Conservation (phyloP, 768 basidiomycete species). For the Kwoniella sp. region DNA sequence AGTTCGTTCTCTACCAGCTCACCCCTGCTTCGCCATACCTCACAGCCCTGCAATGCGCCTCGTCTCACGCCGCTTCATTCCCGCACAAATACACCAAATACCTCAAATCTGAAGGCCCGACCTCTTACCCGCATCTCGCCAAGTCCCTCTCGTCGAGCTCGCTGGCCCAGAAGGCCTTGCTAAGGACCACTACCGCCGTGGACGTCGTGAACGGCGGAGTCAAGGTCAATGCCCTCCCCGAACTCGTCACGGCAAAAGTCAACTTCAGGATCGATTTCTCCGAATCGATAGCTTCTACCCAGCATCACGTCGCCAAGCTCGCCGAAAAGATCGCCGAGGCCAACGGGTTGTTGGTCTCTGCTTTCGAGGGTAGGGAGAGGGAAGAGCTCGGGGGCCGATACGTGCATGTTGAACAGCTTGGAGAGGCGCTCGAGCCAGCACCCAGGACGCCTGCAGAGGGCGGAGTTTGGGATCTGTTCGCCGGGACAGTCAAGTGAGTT, state of each 20-base stretch:
- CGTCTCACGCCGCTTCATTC: constrained; percentile 42
- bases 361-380: constrained; percentile 22
- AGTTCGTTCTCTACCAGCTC: constrained; percentile 32
- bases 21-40: constrained; percentile 48
- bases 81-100: constrained; percentile 39
- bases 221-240: constrained; percentile 52
- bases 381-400: constrained; percentile 29
- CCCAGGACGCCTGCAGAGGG: constrained; percentile 46
- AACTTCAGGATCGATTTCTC: constrained; percentile 54
- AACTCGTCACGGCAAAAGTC: constrained; percentile 44
- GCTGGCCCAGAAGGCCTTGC: constrained; percentile 28
- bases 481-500: constrained; percentile 52
- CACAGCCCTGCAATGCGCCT: constrained; percentile 42
- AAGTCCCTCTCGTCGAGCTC: constrained; percentile 26
- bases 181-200: constrained; percentile 51
- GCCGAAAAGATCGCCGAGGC: constrained; percentile 34
- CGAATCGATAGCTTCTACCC: constrained; percentile 40
- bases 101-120: constrained; percentile 32
- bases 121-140: constrained; percentile 38
- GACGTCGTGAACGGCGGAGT: constrained; percentile 53
- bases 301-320: constrained; percentile 36
- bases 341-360: constrained; percentile 30
- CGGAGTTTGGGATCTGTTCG: constrained; percentile 51
- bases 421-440: constrained; percentile 47
- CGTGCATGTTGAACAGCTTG: constrained; percentile 42